These are phyloP conservation scores for Camelina hispida DNA, from an alignment of 345 rosid genomes.

Conservation along the genomic window DNA sequence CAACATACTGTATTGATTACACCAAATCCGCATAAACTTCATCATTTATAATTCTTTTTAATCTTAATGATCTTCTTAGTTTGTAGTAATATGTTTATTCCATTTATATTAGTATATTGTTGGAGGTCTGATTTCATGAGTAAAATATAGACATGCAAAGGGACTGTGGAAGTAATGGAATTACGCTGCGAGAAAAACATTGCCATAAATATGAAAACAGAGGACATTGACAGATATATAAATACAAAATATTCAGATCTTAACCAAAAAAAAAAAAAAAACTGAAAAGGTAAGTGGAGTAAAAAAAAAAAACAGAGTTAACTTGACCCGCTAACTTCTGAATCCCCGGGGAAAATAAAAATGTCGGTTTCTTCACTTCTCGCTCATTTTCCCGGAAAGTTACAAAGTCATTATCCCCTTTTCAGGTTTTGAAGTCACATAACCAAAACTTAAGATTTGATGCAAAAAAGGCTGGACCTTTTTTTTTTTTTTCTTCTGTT, in stretches of 20 bases:
- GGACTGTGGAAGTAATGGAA: conserved; percentile 11
- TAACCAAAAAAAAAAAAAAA: not conserved
- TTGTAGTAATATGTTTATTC: not conserved
- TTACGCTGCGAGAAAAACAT: conserved; percentile 33
- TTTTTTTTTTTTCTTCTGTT: not conserved
- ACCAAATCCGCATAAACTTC: not conserved
- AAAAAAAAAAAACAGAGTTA: conserved; percentile 11
- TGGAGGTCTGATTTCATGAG: conserved; percentile 7
- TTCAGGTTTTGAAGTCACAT: conserved; percentile 36
- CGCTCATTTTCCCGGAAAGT: conserved; percentile 42
- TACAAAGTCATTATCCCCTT: conserved; percentile 26
- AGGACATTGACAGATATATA: conserved; percentile 10
- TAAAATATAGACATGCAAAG: conserved; percentile 35
- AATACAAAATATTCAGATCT: conserved; percentile 23
- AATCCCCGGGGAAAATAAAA: conserved; percentile 28
- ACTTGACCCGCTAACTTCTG: not conserved
- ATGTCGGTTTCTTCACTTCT: conserved; percentile 44
- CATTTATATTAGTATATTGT: conserved; percentile 13
- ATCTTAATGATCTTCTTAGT: conserved; percentile 1
- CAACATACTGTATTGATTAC: not conserved
- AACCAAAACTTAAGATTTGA: conserved; percentile 12
- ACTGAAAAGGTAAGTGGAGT: conserved; percentile 5
- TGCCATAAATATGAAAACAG: conserved; percentile 43
- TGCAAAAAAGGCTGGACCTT: conserved; percentile 36
- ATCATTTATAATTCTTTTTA: not conserved